These are phyloP conservation scores for Alternaria triticina DNA, from an alignment of 2,329 filamentous ascomycete species.

Conservation along the genomic window DNA sequence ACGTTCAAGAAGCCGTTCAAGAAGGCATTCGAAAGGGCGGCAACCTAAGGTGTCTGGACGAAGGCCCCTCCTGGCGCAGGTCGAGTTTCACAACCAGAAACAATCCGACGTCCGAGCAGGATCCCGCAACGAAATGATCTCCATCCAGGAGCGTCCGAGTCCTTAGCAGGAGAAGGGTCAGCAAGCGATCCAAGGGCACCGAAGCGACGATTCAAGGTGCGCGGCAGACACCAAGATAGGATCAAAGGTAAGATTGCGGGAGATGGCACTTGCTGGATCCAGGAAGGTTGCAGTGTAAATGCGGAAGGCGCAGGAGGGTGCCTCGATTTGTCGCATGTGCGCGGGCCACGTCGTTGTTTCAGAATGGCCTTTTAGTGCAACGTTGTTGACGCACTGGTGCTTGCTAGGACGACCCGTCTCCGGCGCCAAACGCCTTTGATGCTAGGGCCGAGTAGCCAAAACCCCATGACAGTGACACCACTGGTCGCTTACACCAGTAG, in stretches of 20 bases:
- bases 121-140: conserved; percentile 20
- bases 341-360: conserved; percentile 12
- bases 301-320: conserved; percentile 1
- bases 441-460: background rate
- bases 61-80: conserved; percentile 18
- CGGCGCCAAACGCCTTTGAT: conserved; percentile 10
- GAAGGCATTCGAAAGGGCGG: conserved; percentile 26
- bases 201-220: background rate
- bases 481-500: background rate
- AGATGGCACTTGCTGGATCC: conserved; percentile 12
- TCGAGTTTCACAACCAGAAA: conserved; percentile 37
- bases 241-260: conserved; percentile 9
- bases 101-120: conserved; percentile 13
- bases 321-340: conserved; percentile 9
- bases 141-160: conserved; percentile 31
- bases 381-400: conserved; percentile 10
- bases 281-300: conserved; percentile 5
- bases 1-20: conserved; percentile 2
- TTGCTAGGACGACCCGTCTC: conserved; percentile 8
- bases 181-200: conserved; percentile 1
- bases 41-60: conserved; percentile 13
- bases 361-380: conserved; percentile 9
- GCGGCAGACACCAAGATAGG: conserved; percentile 4
- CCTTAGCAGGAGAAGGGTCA: background rate
- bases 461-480: background rate